Conservation (phyloP, 495 filamentous ascomycete genomes). For the Chaetomium tenue region DNA sequence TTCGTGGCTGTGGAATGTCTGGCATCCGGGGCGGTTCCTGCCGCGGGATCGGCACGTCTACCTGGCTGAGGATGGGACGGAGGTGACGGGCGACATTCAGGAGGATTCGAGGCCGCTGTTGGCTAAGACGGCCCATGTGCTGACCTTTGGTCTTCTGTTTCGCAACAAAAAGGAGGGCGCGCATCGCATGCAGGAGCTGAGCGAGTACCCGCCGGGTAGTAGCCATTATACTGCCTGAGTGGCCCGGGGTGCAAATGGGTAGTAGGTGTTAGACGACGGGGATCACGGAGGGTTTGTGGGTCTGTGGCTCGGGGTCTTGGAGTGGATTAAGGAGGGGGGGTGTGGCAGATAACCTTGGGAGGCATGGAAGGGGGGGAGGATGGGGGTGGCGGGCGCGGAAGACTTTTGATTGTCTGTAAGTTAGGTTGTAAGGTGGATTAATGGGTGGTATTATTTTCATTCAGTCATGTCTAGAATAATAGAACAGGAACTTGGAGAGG, state of each 20-base stretch:
- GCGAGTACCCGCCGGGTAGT: background rate
- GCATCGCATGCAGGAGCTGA: background rate
- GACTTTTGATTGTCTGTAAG: no score
- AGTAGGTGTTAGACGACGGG: background rate
- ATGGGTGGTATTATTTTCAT: no score
- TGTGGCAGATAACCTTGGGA: no score
- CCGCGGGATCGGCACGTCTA: conserved; percentile 29
- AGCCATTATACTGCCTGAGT: background rate
- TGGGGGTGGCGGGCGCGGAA: no score
- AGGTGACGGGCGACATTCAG: conserved; percentile 24
- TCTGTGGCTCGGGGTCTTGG: no score
- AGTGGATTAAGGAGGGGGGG: background rate
- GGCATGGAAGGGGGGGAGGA: no score
- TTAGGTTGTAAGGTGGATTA: no score
- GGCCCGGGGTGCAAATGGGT: background rate
- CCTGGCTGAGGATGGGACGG: conserved; percentile 32
- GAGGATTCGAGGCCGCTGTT: conserved; percentile 28
- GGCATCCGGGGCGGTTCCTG: conserved; percentile 36
- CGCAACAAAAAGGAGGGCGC: conserved; percentile 13
- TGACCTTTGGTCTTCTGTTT: conserved; percentile 35
- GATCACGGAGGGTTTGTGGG: no score
- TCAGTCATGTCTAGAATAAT: no score
- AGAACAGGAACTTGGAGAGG: no score
- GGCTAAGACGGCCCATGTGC: conserved; percentile 26
- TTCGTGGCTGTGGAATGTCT: conserved; percentile 37